Evolutionary conservation across 1,284 basidiomycete species (phyloP).

Genomic region (Apiotrichum gracile): DNA sequence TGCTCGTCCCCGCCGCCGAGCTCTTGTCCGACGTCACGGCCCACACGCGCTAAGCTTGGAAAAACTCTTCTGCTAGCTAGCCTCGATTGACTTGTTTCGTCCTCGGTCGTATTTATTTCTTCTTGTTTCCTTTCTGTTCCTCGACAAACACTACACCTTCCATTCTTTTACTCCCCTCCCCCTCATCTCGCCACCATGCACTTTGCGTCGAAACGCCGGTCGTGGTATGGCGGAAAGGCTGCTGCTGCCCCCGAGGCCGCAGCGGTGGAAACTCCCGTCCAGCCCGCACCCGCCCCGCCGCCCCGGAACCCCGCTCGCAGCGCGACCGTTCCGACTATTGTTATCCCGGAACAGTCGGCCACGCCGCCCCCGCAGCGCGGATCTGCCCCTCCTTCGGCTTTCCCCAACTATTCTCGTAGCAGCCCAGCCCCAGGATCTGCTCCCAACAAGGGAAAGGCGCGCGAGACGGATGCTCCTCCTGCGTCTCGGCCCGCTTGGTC

Average conservation of each 20-base stretch:
- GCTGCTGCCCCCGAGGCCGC: background rate
- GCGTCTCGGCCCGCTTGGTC: conserved; percentile 9
- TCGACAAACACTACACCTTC: background rate
- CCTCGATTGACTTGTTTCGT: too few species aligned
- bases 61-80: too few species aligned
- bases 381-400: conserved; percentile 7
- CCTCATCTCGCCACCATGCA: background rate
- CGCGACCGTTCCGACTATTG: background rate
- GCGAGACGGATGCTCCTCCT: conserved; percentile 1
- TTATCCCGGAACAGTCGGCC: background rate
- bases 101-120: too few species aligned
- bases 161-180: too few species aligned
- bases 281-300: background rate
- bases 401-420: conserved; percentile 2
- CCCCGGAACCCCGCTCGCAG: background rate
- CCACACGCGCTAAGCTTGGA: too few species aligned
- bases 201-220: background rate
- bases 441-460: conserved; percentile 13
- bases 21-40: too few species aligned
- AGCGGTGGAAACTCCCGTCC: background rate
- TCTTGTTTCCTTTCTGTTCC: too few species aligned
- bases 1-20: too few species aligned
- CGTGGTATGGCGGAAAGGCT: background rate
- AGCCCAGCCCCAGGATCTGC: background rate
- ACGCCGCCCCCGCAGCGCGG: background rate